Evolutionary conservation across 2,329 filamentous ascomycete species (phyloP), one percentile per base, ranked within the genome.

Genomic region (Aspergillus glaucus): DNA sequence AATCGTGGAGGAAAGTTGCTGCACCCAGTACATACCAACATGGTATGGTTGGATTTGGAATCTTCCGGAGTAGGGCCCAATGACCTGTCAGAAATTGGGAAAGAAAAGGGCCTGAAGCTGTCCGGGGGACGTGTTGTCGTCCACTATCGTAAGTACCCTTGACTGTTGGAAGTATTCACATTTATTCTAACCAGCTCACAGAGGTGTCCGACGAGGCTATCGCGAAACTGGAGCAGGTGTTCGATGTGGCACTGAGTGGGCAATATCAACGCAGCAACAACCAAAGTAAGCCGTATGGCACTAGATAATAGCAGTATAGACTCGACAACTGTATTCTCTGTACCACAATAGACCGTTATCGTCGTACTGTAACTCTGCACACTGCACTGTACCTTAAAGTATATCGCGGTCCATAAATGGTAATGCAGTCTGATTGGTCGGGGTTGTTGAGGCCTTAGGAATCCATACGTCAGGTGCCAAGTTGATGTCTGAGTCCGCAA

Each of bases 11-110:
- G 88, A 1, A 81, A 79, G 67, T 69, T 89, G 49, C 68, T 76
- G 17, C 76, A 84, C 50, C 85, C 86, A 0, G 84, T 87, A 1
- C 84, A 95, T 62, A 94, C 89, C n/a, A 95, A 95, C 70, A 94
- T 95, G 87, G 81, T 88, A 30, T 95, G 88, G 88, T 62, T 94
- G 50, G 85, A 94, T 65, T 72, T 93, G 14, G 78, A 81, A 26
- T 77, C 77, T 1, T 78, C 80, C 9, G 79, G 80, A 0, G 64
- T 84, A 28, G 70, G 73, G 3, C 64, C 64, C 4, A 74, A 78
- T 45, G 73, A 78, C 37, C 79, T 84, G 51, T 75, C 79, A 8
- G 71, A 75, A 49, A 66, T 79, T 34, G 82, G 75, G 2, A 68
- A 78, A 52, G 75, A 79, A 57, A 75, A 79, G 47, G 84, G 84